Conservation (phyloP, 192 early-diverging fungal species). For the Chytriomyces confervae region DNA sequence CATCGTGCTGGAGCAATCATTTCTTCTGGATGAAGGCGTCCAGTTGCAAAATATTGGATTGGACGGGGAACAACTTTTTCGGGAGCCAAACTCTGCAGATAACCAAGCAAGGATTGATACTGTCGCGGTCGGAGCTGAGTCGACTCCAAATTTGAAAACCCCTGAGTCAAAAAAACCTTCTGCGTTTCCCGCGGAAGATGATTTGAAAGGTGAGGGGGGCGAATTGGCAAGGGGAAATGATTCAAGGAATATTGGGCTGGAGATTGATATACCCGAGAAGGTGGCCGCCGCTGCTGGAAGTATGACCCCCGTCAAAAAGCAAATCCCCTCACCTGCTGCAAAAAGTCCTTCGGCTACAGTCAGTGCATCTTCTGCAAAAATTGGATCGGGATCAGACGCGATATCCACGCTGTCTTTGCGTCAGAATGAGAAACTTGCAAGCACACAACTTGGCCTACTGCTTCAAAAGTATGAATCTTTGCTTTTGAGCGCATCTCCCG, state of each 20-base stretch:
- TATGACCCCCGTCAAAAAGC: neutral
- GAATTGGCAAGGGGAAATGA: too few relatives aligned
- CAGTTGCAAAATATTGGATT: neutral
- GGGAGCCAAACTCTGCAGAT: neutral
- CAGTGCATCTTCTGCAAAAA: too few relatives aligned
- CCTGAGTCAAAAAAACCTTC: too few relatives aligned
- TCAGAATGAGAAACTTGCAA: constrained; percentile 3
- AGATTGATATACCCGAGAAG: constrained; percentile 17
- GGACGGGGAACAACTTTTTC: neutral
- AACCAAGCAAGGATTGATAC: constrained; percentile 25
- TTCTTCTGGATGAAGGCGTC: constrained; percentile 80
- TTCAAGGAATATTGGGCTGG: too few relatives aligned
- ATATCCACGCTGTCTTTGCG: too few relatives aligned
- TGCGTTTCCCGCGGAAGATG: too few relatives aligned
- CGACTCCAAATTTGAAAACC: too few relatives aligned
- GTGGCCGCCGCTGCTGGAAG: neutral
- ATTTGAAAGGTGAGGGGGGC: too few relatives aligned
- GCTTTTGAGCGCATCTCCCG: constrained; percentile 87
- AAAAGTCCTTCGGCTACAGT: too few relatives aligned
- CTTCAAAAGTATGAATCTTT: constrained; percentile 70
- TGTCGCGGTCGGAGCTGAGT: neutral
- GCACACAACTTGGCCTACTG: constrained; percentile 31
- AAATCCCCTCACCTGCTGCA: neutral
- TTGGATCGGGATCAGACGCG: too few relatives aligned
- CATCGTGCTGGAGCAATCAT: constrained; percentile 81